Evolutionary conservation across 306 rosid species (phyloP), one percentile per base, ranked within the genome.

Genomic region (Quercus variabilis): DNA sequence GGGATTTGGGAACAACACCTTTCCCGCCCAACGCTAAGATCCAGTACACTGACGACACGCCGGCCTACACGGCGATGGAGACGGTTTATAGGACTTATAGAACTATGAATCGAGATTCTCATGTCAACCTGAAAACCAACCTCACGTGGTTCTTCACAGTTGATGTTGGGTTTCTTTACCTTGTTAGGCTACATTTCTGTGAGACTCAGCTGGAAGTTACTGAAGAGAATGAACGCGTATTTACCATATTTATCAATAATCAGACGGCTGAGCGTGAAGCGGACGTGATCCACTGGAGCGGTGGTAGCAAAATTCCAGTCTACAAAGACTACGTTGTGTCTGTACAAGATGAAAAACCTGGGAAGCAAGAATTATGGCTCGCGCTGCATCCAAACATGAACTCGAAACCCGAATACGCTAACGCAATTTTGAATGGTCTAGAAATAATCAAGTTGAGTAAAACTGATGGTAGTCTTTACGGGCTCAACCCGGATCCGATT

Each of bases 101-200:
- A 4, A 51, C 77, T 0, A 80, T 69, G 71, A 56, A 64, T n/a
- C 18, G 3, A n/a, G 5, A 79, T 11, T 1, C 1, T 8, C 17
- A 65, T 3, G 0, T 2, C 1, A 73, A 84, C 69, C 10, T 23
- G 23, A 3, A 70, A 41, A 72, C 75, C 82, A 83, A 74, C 3
- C 78, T 86, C 2, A 83, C 83, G 0, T 83, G 89, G 89, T 11
- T 14, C 18, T 86, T 69, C 56, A 70, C 76, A 18, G 69, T 86
- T 0, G 80, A 86, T 69, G 13, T 75, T n/a, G 74, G 21, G 3
- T 83, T 80, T 41, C 0, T 3, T 21, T 83, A 80, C 80, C 51
- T 83, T 64, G 43, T 86, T 20, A 62, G 87, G 25, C 59, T 86
- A 2, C 86, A 86, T 28, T 86, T 83, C 60, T 86, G 82, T 49